Evolutionary conservation across 306 rosid genomes (phyloP).

Genomic region (Cicer pinnatifidum): DNA sequence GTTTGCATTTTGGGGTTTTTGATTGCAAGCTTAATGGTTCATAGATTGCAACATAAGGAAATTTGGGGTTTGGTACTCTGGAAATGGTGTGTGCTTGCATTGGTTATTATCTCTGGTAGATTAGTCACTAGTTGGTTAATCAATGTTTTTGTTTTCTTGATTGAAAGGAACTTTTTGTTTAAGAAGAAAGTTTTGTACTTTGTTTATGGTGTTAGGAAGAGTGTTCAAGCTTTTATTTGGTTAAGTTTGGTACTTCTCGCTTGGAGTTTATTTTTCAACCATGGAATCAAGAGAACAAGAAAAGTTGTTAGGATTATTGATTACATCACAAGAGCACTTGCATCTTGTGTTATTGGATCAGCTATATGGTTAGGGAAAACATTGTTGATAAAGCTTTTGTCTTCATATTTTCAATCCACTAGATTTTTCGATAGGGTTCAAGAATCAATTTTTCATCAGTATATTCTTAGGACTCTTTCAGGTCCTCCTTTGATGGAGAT

Average conservation of each 20-base stretch:
- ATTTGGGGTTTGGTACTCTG: constrained; percentile 69
- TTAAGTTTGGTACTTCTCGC: constrained; percentile 65
- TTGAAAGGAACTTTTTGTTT: constrained; percentile 71
- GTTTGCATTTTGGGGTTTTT: constrained; percentile 53
- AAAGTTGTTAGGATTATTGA: constrained; percentile 49
- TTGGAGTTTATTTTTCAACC: constrained; percentile 68
- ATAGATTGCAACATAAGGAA: constrained; percentile 36
- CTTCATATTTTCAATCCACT: constrained; percentile 70
- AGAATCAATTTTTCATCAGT: constrained; percentile 81
- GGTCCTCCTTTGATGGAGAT: constrained; percentile 79
- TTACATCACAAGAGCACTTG: constrained; percentile 67
- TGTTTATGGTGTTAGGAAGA: constrained; percentile 73
- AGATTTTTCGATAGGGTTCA: constrained; percentile 90
- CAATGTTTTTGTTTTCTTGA: constrained; percentile 64
- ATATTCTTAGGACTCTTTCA: constrained; percentile 70
- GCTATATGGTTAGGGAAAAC: constrained; percentile 70
- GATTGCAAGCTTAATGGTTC: constrained; percentile 51
- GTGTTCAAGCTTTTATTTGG: constrained; percentile 79
- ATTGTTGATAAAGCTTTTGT: constrained; percentile 65
- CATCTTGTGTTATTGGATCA: constrained; percentile 66
- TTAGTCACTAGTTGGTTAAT: constrained; percentile 72
- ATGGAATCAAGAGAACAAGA: constrained; percentile 53
- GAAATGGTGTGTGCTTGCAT: constrained; percentile 71
- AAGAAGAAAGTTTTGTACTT: constrained; percentile 83
- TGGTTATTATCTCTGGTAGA: constrained; percentile 75